Evolutionary conservation across 805 yeast species (phyloP), one percentile per base, ranked within the genome.

Genomic region (Saccharomycopsis selenospora): DNA sequence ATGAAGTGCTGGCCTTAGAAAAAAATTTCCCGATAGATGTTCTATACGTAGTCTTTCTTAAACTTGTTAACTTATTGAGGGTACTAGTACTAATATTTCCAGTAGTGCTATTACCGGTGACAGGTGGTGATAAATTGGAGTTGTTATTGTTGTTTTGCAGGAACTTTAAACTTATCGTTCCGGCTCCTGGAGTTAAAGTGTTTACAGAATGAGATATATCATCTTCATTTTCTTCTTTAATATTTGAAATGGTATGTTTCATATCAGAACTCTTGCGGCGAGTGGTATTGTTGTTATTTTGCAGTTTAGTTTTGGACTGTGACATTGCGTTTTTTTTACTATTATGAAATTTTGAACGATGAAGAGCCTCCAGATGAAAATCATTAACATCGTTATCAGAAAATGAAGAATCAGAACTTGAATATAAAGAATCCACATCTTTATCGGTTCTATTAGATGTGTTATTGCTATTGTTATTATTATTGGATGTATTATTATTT

Each of bases 11-110:
- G 4, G 38, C 38, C 10, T 33, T 33, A 14, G 38, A 33, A 10
- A 51, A 51, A 22, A 51, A 48, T 23, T 51, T 51, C 26, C 55
- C 55, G 26, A 51, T 33, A 8, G 52, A 48, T 17, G 46, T 40
- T 10, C 48, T 33, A 7, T 51, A 51, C n/a, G 49, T 43, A 20
- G 25, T 48, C 28, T 47, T 46, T n/a, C 38, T 38, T 6, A 51
- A 45, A 20, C 42, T 48, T 40, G 25, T 49, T 24, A 51, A 51
- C 43, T 43, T 50, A 20, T 22, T 30, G n/a, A n/a, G n/a, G n/a
- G n/a, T n/a, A n/a, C n/a, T n/a, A n/a, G n/a, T n/a, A 25, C 33
- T 43, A 28, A 25, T 47, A 20, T 33, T 23, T 3, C 20, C 29
- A 10, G 26, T 11, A 20, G 22, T 44, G 46, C 25, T 26, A 27